Conservation (phyloP, 106 monocot species). For the Platanthera guangdongensis region DNA sequence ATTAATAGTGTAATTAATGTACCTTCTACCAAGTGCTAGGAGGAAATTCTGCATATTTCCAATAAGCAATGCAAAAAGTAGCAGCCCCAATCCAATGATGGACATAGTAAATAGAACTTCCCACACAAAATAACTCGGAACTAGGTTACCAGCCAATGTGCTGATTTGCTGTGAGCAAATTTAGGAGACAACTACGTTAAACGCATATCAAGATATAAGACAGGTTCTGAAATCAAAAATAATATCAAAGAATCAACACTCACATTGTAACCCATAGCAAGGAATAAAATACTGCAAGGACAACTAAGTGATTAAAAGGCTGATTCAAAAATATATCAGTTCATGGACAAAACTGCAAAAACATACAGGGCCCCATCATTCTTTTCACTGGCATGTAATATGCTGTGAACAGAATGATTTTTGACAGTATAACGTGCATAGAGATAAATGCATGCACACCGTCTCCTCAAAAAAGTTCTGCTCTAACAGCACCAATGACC, state of each 20-base stretch:
- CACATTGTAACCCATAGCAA: not conserved
- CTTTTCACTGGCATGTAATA: not conserved
- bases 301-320: not conserved
- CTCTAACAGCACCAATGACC: not conserved
- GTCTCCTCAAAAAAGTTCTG: not conserved
- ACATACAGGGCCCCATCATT: not conserved
- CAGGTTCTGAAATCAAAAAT: not conserved
- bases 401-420: not conserved
- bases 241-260: not conserved
- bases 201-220: not conserved
- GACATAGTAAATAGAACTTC: conserved; percentile 52
- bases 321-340: not conserved
- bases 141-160: conserved; percentile 39
- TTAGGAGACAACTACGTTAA: conserved; percentile 2
- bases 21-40: conserved; percentile 52
- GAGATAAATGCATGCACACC: not conserved
- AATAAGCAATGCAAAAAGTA: conserved; percentile 47
- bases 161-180: conserved; percentile 43
- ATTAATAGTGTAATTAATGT: not conserved
- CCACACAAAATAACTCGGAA: conserved; percentile 41
- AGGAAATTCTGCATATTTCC: conserved; percentile 58
- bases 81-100: conserved; percentile 36
- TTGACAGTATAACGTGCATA: not conserved
- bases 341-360: not conserved
- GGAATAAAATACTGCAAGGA: not conserved